Conservation (phyloP, 2,329 filamentous ascomycete species). For the Amauroascus verrucosus region DNA sequence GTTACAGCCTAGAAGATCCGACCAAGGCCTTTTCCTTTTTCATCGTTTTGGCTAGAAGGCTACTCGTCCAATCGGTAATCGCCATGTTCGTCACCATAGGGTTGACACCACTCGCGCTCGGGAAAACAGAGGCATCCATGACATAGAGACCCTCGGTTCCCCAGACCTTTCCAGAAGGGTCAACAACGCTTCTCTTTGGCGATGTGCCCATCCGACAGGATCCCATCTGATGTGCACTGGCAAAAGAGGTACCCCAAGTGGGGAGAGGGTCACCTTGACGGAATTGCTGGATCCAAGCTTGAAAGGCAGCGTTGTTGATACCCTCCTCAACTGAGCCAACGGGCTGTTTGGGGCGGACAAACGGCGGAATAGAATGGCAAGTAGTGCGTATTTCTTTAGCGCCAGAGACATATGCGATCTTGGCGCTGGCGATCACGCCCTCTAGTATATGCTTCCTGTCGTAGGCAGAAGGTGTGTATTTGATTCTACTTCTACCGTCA, state of each 20-base stretch:
- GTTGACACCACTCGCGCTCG: conserved; percentile 43
- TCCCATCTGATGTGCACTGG: conserved; percentile 45
- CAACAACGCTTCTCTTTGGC: conserved; percentile 36
- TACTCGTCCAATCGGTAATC: conserved; percentile 39
- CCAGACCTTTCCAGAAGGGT: conserved; percentile 39
- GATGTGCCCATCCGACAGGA: conserved; percentile 40
- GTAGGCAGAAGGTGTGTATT: conserved; percentile 60
- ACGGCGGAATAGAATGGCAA: conserved; percentile 54
- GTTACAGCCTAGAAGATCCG: conserved; percentile 7
- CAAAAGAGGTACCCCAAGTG: conserved; percentile 36
- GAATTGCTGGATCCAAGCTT: conserved; percentile 45
- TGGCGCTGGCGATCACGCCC: conserved; percentile 60
- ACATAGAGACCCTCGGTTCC: conserved; percentile 39
- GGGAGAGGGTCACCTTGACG: conserved; percentile 37
- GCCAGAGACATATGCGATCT: conserved; percentile 67
- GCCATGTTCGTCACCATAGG: conserved; percentile 45
- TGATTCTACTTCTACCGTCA: conserved; percentile 54
- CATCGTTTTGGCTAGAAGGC: conserved; percentile 29
- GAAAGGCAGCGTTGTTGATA: conserved; percentile 46
- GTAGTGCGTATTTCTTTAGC: conserved; percentile 67
- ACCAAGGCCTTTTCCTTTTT: conserved; percentile 23
- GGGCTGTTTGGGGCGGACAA: conserved; percentile 39
- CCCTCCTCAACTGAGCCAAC: conserved; percentile 28
- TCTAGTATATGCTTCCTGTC: conserved; percentile 64
- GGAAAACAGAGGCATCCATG: conserved; percentile 42